Evolutionary conservation across 768 basidiomycete species (phyloP).

Genomic region (Pleurotus giganteus): DNA sequence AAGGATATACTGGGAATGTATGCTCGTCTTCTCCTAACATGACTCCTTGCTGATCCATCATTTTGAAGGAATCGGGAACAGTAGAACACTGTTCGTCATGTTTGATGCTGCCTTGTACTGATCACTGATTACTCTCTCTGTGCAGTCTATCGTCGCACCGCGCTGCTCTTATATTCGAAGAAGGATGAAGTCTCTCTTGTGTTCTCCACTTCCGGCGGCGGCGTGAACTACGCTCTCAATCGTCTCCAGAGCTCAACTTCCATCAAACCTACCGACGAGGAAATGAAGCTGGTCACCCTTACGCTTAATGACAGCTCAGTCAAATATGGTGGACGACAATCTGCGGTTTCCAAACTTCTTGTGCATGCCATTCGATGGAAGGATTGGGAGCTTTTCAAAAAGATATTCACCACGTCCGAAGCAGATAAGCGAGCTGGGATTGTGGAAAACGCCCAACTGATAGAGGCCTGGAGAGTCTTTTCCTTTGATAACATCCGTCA

Average conservation of each 20-base stretch:
- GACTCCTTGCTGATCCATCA: not conserved
- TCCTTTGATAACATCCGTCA: slow-evolving; percentile 20
- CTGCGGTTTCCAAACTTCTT: slow-evolving; percentile 16
- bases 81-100: slow-evolving; percentile 28
- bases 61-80: slow-evolving; percentile 21
- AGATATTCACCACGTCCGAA: slow-evolving; percentile 16
- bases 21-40: slow-evolving; percentile 10
- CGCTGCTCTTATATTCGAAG: slow-evolving; percentile 27
- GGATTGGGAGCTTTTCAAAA: slow-evolving; percentile 25
- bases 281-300: slow-evolving; percentile 3
- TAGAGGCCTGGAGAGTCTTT: slow-evolving; percentile 21
- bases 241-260: slow-evolving; percentile 14
- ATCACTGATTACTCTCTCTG: slow-evolving; percentile 12
- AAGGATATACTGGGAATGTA: slow-evolving; percentile 42
- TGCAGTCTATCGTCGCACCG: slow-evolving; percentile 26
- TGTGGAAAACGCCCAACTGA: slow-evolving; percentile 13
- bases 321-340: slow-evolving; percentile 14
- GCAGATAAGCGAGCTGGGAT: slow-evolving; percentile 10
- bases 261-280: slow-evolving; percentile 14
- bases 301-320: slow-evolving; percentile 1
- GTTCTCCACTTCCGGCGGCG: slow-evolving; percentile 15
- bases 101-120: not conserved
- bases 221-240: slow-evolving; percentile 19
- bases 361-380: slow-evolving; percentile 26
- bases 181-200: slow-evolving; percentile 18